Evolutionary conservation across 1,284 basidiomycete genomes (phyloP).

Genomic region (Apiotrichum akiyoshidainum): DNA sequence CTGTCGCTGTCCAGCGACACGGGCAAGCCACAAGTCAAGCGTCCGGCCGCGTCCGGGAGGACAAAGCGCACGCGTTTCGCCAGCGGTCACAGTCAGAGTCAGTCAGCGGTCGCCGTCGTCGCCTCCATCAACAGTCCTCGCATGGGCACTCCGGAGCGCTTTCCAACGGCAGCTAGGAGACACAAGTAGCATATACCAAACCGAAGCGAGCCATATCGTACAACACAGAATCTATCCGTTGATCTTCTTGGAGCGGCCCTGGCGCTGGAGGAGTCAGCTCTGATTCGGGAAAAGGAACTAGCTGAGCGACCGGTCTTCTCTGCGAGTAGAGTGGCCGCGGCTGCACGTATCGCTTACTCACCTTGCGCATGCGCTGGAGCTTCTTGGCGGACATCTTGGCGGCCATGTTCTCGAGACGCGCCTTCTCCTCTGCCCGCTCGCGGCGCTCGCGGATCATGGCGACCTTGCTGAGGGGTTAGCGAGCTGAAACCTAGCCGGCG

Average conservation of each 20-base stretch:
- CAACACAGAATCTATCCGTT: conserved; percentile 32
- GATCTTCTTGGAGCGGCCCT: conserved; percentile 52
- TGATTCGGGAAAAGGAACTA: no score
- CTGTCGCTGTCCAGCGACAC: no score
- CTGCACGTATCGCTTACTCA: conserved; percentile 19
- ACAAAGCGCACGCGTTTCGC: no score
- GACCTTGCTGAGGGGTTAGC: conserved; percentile 33
- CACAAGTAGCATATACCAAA: not conserved
- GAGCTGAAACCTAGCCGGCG: no score
- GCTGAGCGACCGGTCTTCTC: no score
- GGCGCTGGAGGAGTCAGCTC: conserved; percentile 33
- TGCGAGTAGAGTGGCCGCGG: no score
- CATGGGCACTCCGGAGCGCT: no score
- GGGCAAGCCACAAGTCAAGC: no score
- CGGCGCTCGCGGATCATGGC: conserved; percentile 46
- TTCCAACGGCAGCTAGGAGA: not conserved
- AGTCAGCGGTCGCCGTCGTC: no score
- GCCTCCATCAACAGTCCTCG: no score
- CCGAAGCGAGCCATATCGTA: not conserved
- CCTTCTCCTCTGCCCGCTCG: conserved; percentile 47
- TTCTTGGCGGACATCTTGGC: conserved; percentile 53
- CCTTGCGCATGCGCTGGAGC: conserved; percentile 52
- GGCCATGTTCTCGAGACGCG: conserved; percentile 45
- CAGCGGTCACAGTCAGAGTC: no score
- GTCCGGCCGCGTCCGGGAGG: no score